These are phyloP conservation scores for Herpetomonas samuelpessoai DNA, from an alignment of 208 protist species.

Conservation along the genomic window DNA sequence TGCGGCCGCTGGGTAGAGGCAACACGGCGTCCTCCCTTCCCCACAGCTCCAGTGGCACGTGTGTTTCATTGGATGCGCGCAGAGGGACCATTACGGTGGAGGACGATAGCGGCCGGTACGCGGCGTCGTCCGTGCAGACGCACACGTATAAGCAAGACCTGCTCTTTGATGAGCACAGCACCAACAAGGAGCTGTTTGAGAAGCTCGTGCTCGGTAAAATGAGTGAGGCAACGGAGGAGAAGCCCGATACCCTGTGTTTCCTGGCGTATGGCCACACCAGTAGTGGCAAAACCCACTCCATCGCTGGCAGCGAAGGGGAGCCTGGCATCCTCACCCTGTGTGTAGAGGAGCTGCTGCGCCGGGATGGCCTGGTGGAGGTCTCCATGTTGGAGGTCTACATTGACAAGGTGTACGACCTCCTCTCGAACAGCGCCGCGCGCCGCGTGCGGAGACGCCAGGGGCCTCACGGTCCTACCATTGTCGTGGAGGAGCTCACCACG, in stretches of 20 bases:
- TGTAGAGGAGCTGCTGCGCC: slow-evolving; percentile 62
- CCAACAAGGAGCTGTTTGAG: slow-evolving; percentile 68
- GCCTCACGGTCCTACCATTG: slow-evolving; percentile 30
- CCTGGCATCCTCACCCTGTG: slow-evolving; percentile 66
- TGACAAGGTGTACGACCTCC: slow-evolving; percentile 76
- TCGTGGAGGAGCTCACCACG: slow-evolving; percentile 76
- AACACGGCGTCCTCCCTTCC: too few species aligned
- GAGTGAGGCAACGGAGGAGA: slow-evolving; percentile 30
- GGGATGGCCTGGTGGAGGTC: slow-evolving; percentile 77
- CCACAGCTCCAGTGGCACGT: too few species aligned
- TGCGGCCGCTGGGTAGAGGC: slow-evolving; percentile 38
- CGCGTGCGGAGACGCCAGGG: slow-evolving; percentile 35
- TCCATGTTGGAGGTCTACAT: slow-evolving; percentile 87
- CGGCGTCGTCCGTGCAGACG: slow-evolving; percentile 1
- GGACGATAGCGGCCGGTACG: slow-evolving; percentile 13
- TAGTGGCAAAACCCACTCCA: slow-evolving; percentile 90
- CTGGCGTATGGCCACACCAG: slow-evolving; percentile 87
- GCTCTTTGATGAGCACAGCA: slow-evolving; percentile 34
- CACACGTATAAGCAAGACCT: slow-evolving; percentile 34
- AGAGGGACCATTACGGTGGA: too few species aligned
- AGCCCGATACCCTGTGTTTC: slow-evolving; percentile 85
- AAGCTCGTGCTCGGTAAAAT: slow-evolving; percentile 57
- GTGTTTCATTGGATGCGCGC: too few species aligned
- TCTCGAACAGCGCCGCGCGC: slow-evolving; percentile 58
- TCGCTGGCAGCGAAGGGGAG: slow-evolving; percentile 63